Evolutionary conservation across 148 eudicot genomes (phyloP), one percentile per base, ranked within the genome.

Genomic region (Chenopodium quinoa): DNA sequence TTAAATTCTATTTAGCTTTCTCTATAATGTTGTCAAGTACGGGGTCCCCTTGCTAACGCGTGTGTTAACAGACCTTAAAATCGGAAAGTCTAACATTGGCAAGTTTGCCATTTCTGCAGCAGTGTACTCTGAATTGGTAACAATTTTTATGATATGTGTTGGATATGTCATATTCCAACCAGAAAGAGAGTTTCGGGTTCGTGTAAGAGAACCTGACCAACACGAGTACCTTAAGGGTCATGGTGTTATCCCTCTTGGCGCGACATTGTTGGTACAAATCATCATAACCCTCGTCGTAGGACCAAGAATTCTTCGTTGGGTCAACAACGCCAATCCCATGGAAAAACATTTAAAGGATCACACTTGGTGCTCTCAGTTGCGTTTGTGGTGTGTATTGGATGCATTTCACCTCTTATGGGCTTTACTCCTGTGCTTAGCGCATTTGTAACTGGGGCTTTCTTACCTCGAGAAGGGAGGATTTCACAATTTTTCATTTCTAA

Each of bases 401-500:
- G 92, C 29, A 69, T 89, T 27, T 86, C 98, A 1, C 90, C 99
- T 0, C n/a, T 89, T 31, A 13, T 83, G 31, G 85, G 85, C 11
- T 93, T 84, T 74, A 87, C 88, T 81, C 87, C 91, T 22, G 83
- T 92, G 34, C 80, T 95, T 9, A 95, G 99, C 44, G 94, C 94
- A 0, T 95, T 93, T 77, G 77, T 95, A 82, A 94, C 93, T 0
- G 99, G 99, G 17, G 76, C 92, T 64, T 91, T 88, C 29, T 88
- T 95, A 89, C 99, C 99, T 0, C 86, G 94, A 50, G 91, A 91
- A 63, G 99, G 99, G 76, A 91, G 99, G 85, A 87, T 95, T 78
- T 90, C 99, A 0, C 91, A 87, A 75, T 85, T 95, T 90, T 73
- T 93, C 71, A 86, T 91, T 34, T 83, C 82, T 14, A 90, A 90